Evolutionary conservation across 305 asterid genomes (phyloP).

Genomic region (Fraxinus angustifolia): DNA sequence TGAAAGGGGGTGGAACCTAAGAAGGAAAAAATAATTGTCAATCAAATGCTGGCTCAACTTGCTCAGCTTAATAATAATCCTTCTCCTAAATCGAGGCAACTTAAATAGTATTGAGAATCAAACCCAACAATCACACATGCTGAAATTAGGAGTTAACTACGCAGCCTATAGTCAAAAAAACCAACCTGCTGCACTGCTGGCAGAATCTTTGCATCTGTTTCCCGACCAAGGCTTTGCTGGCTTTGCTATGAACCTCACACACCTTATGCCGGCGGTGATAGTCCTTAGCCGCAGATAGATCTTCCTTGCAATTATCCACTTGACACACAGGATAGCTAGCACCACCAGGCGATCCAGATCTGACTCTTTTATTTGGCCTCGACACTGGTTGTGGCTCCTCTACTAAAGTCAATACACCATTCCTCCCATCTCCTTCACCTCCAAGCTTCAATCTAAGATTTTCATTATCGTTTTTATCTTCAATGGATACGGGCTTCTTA

Average conservation of each 20-base stretch:
- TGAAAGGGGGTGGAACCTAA: constrained; percentile 84
- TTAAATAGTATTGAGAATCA: background rate
- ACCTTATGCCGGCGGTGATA: constrained; percentile 87
- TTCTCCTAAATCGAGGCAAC: constrained; percentile 5
- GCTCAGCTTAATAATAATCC: constrained; percentile 8
- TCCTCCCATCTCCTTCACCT: constrained; percentile 26
- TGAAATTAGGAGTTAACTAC: background rate
- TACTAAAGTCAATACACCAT: constrained; percentile 29
- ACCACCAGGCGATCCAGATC: constrained; percentile 72
- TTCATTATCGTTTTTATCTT: constrained; percentile 26
- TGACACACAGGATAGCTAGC: constrained; percentile 69
- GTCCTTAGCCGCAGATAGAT: constrained; percentile 70
- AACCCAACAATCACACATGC: background rate
- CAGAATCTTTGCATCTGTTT: constrained; percentile 84
- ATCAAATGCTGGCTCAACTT: too few species aligned
- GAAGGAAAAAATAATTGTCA: constrained; percentile 5
- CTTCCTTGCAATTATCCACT: constrained; percentile 73
- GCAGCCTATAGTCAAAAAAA: background rate
- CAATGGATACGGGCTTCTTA: constrained; percentile 9
- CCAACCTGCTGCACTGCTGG: constrained; percentile 78
- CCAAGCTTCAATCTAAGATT: constrained; percentile 57
- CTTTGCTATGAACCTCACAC: constrained; percentile 82
- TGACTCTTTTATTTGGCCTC: constrained; percentile 63
- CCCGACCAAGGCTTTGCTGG: constrained; percentile 58
- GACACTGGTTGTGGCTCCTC: constrained; percentile 44